Base-by-base conservation (phyloP, 345 rosid species). In the Aurinia saxatilis region DNA sequence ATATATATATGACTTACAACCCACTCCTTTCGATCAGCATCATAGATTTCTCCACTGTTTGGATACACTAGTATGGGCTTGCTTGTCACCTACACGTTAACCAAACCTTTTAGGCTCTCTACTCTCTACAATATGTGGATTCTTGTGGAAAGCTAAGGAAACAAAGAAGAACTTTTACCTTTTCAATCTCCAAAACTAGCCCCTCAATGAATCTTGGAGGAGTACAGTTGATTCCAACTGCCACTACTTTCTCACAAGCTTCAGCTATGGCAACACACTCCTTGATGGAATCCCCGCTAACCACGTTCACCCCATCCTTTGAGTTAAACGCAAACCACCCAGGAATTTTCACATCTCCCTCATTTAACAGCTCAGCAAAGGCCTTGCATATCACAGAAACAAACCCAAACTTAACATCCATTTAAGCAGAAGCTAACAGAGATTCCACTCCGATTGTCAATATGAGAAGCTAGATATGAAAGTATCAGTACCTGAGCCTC, bases 191-290 rank as follows among this genome's bases (percentile, higher is more conserved):
- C 54, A 50, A 29, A 48, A 87, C 81, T 51, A 83, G 76, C 5
- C 64, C 85, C 59, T 80, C 79, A n/a, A 83, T 88, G 71, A 78
- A 85, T 66, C 91, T 80, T 68, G 95, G 91, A 50, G 91, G 91
- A 1, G 95, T 82, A 79, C 95, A 87, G 75, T 87, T 87, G 72
- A 87, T 84, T 65, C 95, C 95, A 27, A 87, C 84, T 9, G 91
- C 83, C 65, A 81, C 81, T 18, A 84, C 91, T 70, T 67, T 76
- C 60, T 76, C 78, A 78, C 85, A 84, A 23, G 78, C 57, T 57
- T 87, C 87, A 33, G 87, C 87, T 52, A 87, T 73, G 62, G 82
- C 61, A 23, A 70, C 72, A 71, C 95, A 87, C 19, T 84, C 87
- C 49, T 71, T 42, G 71, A 84, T 71, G 14, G 95, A 75, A 73